Evolutionary conservation across 2,329 filamentous ascomycete species (phyloP), one percentile per base, ranked within the genome.

Genomic region (Torrubiellomyces zombiae): DNA sequence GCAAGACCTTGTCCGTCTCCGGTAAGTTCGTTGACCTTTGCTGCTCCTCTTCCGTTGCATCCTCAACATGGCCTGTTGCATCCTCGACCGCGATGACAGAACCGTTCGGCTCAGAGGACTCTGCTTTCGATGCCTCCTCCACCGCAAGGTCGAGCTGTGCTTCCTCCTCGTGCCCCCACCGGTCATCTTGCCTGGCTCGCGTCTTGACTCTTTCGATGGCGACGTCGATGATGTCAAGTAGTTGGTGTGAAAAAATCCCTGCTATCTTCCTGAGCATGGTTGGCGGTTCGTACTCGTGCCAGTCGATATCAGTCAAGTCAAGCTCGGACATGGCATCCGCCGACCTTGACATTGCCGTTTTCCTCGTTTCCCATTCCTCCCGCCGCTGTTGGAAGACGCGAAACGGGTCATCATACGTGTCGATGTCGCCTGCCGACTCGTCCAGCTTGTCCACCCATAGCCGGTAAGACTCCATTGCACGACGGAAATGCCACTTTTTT

Each of bases 211-310:
- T 60, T 5, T 55, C 50, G 11, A 67, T 50, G 3, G 63, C 63
- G 2, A 50, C 38, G 9, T 43, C 34, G 7, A 66, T 35, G 10
- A 68, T 35, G 6, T 52, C 44, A 4, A 44, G 33, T 2, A 67
- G 41, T 6, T 56, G 40, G 4, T 55, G 47, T 3, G 55, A 53
- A 0, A 48, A 48, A 26, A 50, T 35, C 18, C 52, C 50, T 10
- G 51, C 46, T 1, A 45, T 36, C 16, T 52, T 45, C 4, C 29
- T 42, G 6, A 69, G 39, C 1, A 48, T 52, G 8, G 39, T 34
- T 0, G 64, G 64, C 4, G 60, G 58, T 3, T 53, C 48, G 32
- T 60, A 63, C 25, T 49, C 41, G 18, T 45, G 51, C 58, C 62
- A 66, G 36, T 61, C 53, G 17, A 53, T 42, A 3, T 43, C 33